Evolutionary conservation across 805 yeast species (phyloP).

Genomic region (Monosporozyma aerobia): DNA sequence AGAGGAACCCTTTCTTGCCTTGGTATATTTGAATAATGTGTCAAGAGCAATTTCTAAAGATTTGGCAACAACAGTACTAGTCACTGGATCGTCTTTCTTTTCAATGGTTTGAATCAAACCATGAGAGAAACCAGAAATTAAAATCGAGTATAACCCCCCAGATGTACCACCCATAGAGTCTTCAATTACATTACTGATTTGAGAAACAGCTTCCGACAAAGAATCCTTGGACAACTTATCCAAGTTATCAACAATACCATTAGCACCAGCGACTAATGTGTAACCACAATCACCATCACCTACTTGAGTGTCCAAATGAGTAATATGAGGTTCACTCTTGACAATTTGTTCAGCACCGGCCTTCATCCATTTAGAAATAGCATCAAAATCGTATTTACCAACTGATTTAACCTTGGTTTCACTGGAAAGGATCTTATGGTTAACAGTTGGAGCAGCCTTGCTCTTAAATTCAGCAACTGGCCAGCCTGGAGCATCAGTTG

Average conservation of each 20-base stretch:
- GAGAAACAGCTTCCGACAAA: conserved; percentile 49
- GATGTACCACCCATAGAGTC: conserved; percentile 96
- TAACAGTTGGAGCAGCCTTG: conserved; percentile 26
- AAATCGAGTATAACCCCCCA: conserved; percentile 87
- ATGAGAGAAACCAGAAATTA: conserved; percentile 63
- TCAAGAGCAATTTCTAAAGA: conserved; percentile 52
- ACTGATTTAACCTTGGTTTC: conserved; percentile 29
- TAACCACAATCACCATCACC: conserved; percentile 99
- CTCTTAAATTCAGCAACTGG: conserved; percentile 24
- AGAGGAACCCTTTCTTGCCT: conserved; percentile 82
- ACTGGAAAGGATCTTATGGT: conserved; percentile 23
- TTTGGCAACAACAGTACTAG: conserved; percentile 33
- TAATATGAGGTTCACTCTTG: conserved; percentile 71
- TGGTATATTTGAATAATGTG: conserved; percentile 74
- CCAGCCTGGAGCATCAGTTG: conserved; percentile 83
- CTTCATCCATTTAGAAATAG: conserved; percentile 32
- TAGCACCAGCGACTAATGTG: conserved; percentile 75
- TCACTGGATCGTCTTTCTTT: conserved; percentile 21
- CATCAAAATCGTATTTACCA: conserved; percentile 30
- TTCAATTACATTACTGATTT: conserved; percentile 76
- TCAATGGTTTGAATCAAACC: conserved; percentile 31
- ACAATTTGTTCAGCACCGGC: conserved; percentile 45
- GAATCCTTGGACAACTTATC: conserved; percentile 33
- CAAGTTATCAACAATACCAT: conserved; percentile 53
- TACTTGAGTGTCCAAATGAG: conserved; percentile 76